Base-by-base conservation (phyloP, 2,329 filamentous ascomycete genomes). In the Drechslera avenae region DNA sequence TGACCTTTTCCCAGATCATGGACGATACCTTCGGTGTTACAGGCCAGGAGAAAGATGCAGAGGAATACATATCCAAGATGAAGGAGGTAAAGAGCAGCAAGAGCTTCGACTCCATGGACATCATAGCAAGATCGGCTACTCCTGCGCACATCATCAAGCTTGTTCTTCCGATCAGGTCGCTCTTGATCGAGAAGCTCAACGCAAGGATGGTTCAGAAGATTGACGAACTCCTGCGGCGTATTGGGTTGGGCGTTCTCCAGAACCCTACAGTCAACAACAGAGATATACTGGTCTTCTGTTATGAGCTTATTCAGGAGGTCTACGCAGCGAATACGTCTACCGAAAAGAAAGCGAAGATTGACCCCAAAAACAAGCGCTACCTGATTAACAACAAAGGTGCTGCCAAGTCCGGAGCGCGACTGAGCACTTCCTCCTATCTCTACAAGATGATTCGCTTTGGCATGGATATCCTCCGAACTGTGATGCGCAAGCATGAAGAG, bases 71-170 rank as follows among this genome's bases (percentile, higher is more conserved):
- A 48, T 96, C 86, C 70, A 89, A 93, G 73, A 97, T 95, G 87
- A 96, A 95, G 74, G 94, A 99, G 75, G 88, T 99, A 49, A 97
- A 96, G 78, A 94, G 90, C 73, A 97, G 90, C 79, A 99, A 97
- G 79, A 97, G 92, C 69, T 96, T 92, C 66, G 95, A 99, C 69
- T 96, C 94, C 0, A 95, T 97, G 87, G 93, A 97, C 72, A 80
- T 97, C 13, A 81, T 97, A 58, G 89, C 94, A 19, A 90, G 87
- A 66, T 91, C 87, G 39, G 87, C 90, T 1, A 93, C 91, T 1
- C 80, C 97, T 18, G 79, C 76, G 43, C 85, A 86, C 49, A 81
- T 97, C 5, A 85, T 87, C 39, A 84, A 87, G 41, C 83, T 99
- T 3, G 81, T 97, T 42, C 81, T 81, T 45, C 95, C 94, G 1